These are phyloP conservation scores for Chalaropsis thielavioides DNA, from an alignment of 2,329 filamentous ascomycete genomes.

Conservation along the genomic window DNA sequence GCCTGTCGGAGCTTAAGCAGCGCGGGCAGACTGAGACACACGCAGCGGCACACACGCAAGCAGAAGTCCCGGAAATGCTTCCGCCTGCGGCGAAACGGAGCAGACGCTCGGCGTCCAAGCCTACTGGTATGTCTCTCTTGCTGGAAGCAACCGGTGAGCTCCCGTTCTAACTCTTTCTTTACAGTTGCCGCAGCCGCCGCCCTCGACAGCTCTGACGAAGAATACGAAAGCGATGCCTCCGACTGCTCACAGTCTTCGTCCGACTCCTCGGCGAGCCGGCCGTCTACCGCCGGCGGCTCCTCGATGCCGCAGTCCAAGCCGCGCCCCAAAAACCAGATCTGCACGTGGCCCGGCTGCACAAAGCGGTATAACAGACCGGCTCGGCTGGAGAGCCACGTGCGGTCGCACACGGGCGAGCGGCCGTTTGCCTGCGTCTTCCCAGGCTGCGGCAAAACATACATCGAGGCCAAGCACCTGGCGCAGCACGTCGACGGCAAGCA, in stretches of 20 bases:
- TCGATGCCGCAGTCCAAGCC: slow-evolving; percentile 37
- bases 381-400: slow-evolving; percentile 62
- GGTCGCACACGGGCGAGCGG: slow-evolving; percentile 74
- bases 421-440: slow-evolving; percentile 58
- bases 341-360: slow-evolving; percentile 56
- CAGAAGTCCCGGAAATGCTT: not conserved
- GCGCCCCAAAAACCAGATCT: slow-evolving; percentile 48
- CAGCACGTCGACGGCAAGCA: slow-evolving; percentile 77
- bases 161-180: not conserved
- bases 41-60: not conserved
- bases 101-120: not conserved
- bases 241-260: slow-evolving; percentile 3
- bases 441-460: slow-evolving; percentile 69
- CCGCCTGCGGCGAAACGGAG: not conserved
- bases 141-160: not conserved
- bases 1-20: not conserved
- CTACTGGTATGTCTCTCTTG: not conserved
- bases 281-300: slow-evolving; percentile 22
- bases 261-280: slow-evolving; percentile 23
- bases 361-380: slow-evolving; percentile 83
- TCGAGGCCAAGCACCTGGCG: slow-evolving; percentile 72
- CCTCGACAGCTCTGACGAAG: slow-evolving; percentile 8
- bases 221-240: slow-evolving; percentile 11
- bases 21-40: no score
- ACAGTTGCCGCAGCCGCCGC: not conserved